Evolutionary conservation across 129 eudicot genomes (phyloP).

Genomic region (Pittosporum tobira): DNA sequence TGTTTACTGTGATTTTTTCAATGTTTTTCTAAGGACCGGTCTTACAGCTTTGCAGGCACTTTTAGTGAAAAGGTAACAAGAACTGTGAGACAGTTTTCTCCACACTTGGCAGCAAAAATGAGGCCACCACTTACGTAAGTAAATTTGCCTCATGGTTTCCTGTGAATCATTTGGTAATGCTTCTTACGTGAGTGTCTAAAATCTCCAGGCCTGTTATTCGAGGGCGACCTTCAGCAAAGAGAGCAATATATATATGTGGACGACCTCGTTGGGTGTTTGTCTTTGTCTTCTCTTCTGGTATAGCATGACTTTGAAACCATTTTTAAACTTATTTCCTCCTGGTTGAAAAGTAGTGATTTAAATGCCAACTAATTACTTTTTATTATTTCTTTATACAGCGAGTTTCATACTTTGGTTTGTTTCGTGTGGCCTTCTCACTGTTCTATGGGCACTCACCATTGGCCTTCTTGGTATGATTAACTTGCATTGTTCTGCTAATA

Average conservation of each 20-base stretch:
- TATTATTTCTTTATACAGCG: slow-evolving; percentile 37
- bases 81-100: slow-evolving; percentile 73
- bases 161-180: background rate
- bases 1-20: background rate
- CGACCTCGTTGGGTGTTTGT: slow-evolving; percentile 80
- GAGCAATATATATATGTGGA: slow-evolving; percentile 85
- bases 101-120: slow-evolving; percentile 97
- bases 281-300: slow-evolving; percentile 57
- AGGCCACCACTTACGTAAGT: slow-evolving; percentile 91
- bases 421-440: slow-evolving; percentile 75
- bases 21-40: slow-evolving; percentile 7
- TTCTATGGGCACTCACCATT: slow-evolving; percentile 56
- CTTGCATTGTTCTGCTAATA: slow-evolving; percentile 1
- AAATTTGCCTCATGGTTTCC: slow-evolving; percentile 9
- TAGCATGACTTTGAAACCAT: background rate
- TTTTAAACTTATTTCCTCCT: background rate
- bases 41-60: slow-evolving; percentile 85
- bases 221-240: slow-evolving; percentile 91
- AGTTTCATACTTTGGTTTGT: slow-evolving; percentile 81
- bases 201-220: slow-evolving; percentile 85
- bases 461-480: slow-evolving; percentile 62
- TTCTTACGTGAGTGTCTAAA: slow-evolving; percentile 14
- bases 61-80: slow-evolving; percentile 88
- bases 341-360: background rate
- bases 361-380: slow-evolving; percentile 13